phyloP scores from a whole-genome alignment of 2,329 filamentous ascomycete species.

The Aureobasidium lini region DNA sequence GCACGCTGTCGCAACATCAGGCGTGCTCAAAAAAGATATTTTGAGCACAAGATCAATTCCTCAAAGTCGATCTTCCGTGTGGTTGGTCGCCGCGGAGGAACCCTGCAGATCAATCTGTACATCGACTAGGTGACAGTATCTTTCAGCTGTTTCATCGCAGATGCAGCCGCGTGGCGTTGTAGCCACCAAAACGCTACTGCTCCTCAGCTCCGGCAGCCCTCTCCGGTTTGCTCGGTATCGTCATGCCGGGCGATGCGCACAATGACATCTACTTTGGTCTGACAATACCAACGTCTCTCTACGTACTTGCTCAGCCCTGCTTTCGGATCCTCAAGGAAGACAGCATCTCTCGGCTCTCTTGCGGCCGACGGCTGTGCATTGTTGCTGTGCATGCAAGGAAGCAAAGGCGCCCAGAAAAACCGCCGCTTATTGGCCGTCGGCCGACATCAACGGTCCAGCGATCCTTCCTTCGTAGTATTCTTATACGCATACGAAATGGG shows the following conservation, averaged over 20 bases:
- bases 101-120: not conserved
- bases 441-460: not conserved
- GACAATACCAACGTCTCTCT: not conserved
- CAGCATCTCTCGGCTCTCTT: not conserved
- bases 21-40: not conserved
- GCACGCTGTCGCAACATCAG: not conserved
- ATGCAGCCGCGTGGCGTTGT: not conserved
- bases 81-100: not conserved
- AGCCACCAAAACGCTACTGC: not conserved
- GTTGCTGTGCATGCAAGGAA: not conserved
- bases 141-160: not conserved
- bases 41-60: not conserved
- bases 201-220: not conserved
- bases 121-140: not conserved
- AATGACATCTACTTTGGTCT: not conserved
- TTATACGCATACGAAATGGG: not conserved
- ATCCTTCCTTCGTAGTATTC: not conserved
- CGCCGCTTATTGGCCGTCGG: slow-evolving; percentile 9
- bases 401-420: not conserved
- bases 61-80: not conserved
- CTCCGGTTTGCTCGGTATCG: not conserved
- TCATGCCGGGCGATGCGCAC: not conserved
- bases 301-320: slow-evolving; percentile 5
- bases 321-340: not conserved
- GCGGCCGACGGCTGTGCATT: not conserved